These are phyloP conservation scores for Sporothrix luriei DNA, from an alignment of 2,329 filamentous ascomycete genomes.

Conservation along the genomic window DNA sequence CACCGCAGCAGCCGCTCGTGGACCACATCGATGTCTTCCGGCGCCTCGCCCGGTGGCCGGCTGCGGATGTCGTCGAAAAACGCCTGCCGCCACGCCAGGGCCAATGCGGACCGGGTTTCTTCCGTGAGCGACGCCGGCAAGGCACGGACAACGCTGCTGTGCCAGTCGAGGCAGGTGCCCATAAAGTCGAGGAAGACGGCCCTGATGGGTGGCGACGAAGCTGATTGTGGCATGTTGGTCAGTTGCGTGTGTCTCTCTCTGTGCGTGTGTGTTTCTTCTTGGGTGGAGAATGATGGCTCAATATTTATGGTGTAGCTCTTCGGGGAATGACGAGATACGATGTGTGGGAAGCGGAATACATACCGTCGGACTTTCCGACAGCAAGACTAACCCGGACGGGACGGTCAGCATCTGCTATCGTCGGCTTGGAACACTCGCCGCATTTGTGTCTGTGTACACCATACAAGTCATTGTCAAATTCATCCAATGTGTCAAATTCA, in stretches of 20 bases:
- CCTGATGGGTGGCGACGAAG: constrained; percentile 43
- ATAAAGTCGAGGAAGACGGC: constrained; percentile 48
- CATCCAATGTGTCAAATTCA: too few relatives aligned
- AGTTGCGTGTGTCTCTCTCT: not conserved
- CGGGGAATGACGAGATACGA: too few relatives aligned
- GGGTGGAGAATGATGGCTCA: too few relatives aligned
- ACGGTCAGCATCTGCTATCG: too few relatives aligned
- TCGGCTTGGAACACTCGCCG: too few relatives aligned
- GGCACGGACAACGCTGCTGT: constrained; percentile 45
- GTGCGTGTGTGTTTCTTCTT: too few relatives aligned
- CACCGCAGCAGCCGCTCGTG: constrained; percentile 46
- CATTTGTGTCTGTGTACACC: too few relatives aligned
- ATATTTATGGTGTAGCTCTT: too few relatives aligned
- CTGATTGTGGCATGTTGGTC: not conserved
- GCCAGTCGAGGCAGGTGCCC: constrained; percentile 62
- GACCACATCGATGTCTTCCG: constrained; percentile 57
- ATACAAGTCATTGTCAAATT: too few relatives aligned
- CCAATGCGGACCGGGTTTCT: constrained; percentile 46
- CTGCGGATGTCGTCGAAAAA: constrained; percentile 53
- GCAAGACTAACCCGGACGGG: too few relatives aligned
- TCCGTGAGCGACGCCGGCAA: constrained; percentile 44
- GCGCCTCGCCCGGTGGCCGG: constrained; percentile 43
- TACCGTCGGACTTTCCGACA: too few relatives aligned
- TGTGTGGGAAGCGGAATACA: too few relatives aligned
- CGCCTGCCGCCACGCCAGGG: constrained; percentile 53